Base-by-base conservation (phyloP, 352 stramenopile species). In the Phytopythium kandeliae region DNA sequence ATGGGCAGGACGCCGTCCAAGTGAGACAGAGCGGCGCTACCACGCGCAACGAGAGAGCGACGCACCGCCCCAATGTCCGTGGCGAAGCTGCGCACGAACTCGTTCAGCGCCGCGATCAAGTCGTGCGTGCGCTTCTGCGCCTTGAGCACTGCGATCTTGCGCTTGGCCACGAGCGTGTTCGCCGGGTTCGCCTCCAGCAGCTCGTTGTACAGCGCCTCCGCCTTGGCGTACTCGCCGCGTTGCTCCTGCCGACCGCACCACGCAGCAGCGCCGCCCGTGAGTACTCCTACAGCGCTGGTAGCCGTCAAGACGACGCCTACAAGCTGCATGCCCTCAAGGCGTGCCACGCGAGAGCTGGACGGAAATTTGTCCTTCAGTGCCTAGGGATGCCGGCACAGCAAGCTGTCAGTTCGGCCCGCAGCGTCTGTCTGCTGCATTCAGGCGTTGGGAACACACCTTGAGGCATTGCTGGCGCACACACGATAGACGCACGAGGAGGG, bases 71-170 rank as follows among this genome's bases (percentile, higher is more conserved):
- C 59, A 19, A 63, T 57, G 36, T 88, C 77, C n/a, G 74, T 85
- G 50, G 69, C 71, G 48, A 84, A 88, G 48, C 48, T 77, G 34
- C 69, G 67, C 31, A 88, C 35, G 30, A 78, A 74, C 22, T 78
- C 72, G 52, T 88, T 88, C 15, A 88, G 65, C 35, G 74, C 70
- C 16, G 55, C 45, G 26, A 88, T 62, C 15, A 78, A 62, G 40
- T 88, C 71, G 8, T 66, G 51, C 22, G 71, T 81, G 53, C 75
- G 80, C 49, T 75, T 71, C 59, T 88, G 77, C 17, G 74, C 77
- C 56, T 85, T 85, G 16, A 85, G 63, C 35, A 86, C 58, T 9
- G 77, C 69, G 37, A 88, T 77, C 38, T 85, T 82, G 47, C 77
- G 71, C 60, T 88, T 88, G 10, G 71, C 62, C 37, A 85, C 68